Percentiles rank a stretch among this genome's conserved stretches.
Evolutionary conservation across 2,329 filamentous ascomycete genomes (phyloP).

Genomic region (Colletotrichum magnum): DNA sequence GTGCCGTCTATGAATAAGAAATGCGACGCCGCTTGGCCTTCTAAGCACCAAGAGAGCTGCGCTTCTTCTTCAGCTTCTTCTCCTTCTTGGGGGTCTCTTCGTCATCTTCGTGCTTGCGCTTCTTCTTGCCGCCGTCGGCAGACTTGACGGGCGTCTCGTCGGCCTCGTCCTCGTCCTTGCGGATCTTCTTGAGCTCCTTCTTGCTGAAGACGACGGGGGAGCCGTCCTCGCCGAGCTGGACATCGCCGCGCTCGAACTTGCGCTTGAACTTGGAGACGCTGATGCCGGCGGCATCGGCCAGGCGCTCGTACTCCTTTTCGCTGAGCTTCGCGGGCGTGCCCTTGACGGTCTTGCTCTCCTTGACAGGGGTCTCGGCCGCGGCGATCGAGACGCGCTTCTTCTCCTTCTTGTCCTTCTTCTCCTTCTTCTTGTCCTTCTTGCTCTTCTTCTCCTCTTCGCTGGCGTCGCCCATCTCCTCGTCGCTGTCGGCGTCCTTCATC

Average conservation of each 20-base stretch:
- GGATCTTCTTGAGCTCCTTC: slow-evolving; percentile 82
- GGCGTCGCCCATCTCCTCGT: slow-evolving; percentile 57
- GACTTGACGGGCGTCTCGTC: slow-evolving; percentile 59
- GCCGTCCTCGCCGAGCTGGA: slow-evolving; percentile 75
- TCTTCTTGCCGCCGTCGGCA: slow-evolving; percentile 69
- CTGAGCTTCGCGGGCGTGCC: slow-evolving; percentile 57
- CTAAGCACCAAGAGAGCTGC: slow-evolving; percentile 43
- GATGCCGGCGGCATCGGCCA: slow-evolving; percentile 77
- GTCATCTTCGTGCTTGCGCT: slow-evolving; percentile 79
- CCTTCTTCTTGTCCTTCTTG: slow-evolving; percentile 56
- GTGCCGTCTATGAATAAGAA: slow-evolving; percentile 41
- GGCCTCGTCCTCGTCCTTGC: slow-evolving; percentile 71
- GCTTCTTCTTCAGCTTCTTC: slow-evolving; percentile 67
- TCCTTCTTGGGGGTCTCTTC: slow-evolving; percentile 75
- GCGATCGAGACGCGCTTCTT: slow-evolving; percentile 41
- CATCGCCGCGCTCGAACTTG: slow-evolving; percentile 83
- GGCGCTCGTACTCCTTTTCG: slow-evolving; percentile 69
- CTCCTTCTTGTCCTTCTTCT: slow-evolving; percentile 56
- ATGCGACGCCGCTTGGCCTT: slow-evolving; percentile 36
- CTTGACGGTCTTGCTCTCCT: slow-evolving; percentile 46
- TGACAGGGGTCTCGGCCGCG: slow-evolving; percentile 51
- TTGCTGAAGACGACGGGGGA: slow-evolving; percentile 78
- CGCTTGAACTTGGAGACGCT: slow-evolving; percentile 83
- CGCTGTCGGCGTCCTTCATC: slow-evolving; percentile 52
- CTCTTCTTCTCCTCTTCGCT: slow-evolving; percentile 55